Evolutionary conservation across 2,329 filamentous ascomycete species (phyloP), one percentile per base, ranked within the genome.

Genomic region (Colletotrichum sojae): DNA sequence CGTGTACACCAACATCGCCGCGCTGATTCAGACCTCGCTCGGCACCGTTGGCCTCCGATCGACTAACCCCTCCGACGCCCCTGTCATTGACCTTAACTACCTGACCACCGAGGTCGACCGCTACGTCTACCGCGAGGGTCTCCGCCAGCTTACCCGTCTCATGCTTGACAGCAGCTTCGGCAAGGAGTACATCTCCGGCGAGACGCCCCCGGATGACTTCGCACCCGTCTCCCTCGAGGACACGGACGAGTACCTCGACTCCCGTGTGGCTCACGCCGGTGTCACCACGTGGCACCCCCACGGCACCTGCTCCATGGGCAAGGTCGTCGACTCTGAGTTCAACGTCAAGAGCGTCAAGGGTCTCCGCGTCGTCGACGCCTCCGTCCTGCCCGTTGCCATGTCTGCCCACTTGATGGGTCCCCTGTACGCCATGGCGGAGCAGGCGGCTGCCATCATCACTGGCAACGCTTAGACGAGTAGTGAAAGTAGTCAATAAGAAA

Each of bases 401-500:
- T 86, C 86, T 5, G 83, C 82, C 3, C 89, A 86, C 73, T 82
- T 85, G 36, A 81, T 83, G 6, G 75, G 85, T 1, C 82, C 87
- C 0, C 83, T 84, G 0, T 89, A 88, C 73, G 88, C 89, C 75
- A 78, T 89, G 39, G 83, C 83, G 9, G 88, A 90, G 78, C 89
- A 90, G 78, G 88, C 88, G 2, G 86, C 86, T 3, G 88, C 88
- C 75, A 84, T 84, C 20, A 89, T 90, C 8, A 53, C 54, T 10
- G 54, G 52, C 5, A 56, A 63, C 20, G 36, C 20, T 18, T 52
- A 20, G 46, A 49, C 18, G 6, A 20, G 40, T 43, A 15, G 40
- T 15, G 15, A 13, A 43, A 43, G 6, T 43, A 43, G 40, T 43
- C 40, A n/a, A 43, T 40, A 15, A 15, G 40, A 16, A 43, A 43